These are phyloP conservation scores for Colletotrichum lupini DNA, from an alignment of 2,329 filamentous ascomycete species.

Conservation along the genomic window DNA sequence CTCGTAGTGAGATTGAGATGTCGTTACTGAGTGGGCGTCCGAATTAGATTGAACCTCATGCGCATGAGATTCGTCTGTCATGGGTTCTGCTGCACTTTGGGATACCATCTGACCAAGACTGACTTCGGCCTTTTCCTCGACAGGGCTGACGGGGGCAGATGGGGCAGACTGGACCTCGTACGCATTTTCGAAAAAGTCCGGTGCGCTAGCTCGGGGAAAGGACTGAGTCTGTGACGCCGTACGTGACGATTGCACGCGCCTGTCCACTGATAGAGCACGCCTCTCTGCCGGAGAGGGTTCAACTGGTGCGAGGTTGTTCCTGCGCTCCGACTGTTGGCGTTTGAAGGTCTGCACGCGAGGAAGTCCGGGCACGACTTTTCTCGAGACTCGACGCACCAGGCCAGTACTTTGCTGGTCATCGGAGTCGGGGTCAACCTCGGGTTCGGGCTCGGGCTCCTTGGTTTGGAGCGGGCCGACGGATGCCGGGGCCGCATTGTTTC, in stretches of 20 bases:
- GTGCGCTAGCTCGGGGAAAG: constrained; percentile 60
- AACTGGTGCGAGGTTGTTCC: constrained; percentile 77
- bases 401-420: constrained; percentile 47
- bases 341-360: constrained; percentile 83
- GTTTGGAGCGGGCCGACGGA: constrained; percentile 25
- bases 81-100: constrained; percentile 25
- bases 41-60: constrained; percentile 47
- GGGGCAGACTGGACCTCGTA: constrained; percentile 40
- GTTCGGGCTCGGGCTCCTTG: constrained; percentile 31
- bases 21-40: constrained; percentile 61
- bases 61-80: constrained; percentile 22
- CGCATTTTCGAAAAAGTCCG: constrained; percentile 53
- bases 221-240: constrained; percentile 47
- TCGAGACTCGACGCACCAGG: constrained; percentile 55
- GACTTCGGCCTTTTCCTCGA: constrained; percentile 46
- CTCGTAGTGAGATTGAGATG: constrained; percentile 63
- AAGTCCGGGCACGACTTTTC: constrained; percentile 80
- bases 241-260: constrained; percentile 52
- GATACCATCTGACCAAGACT: constrained; percentile 35
- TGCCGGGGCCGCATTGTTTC: constrained; percentile 29
- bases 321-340: constrained; percentile 83
- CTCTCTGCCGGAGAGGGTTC: constrained; percentile 73
- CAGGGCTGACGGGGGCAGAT: constrained; percentile 45
- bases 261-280: constrained; percentile 76
- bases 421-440: constrained; percentile 37